Evolutionary conservation across 2,329 filamentous ascomycete genomes (phyloP).

Genomic region (Sclerotinia nivalis): DNA sequence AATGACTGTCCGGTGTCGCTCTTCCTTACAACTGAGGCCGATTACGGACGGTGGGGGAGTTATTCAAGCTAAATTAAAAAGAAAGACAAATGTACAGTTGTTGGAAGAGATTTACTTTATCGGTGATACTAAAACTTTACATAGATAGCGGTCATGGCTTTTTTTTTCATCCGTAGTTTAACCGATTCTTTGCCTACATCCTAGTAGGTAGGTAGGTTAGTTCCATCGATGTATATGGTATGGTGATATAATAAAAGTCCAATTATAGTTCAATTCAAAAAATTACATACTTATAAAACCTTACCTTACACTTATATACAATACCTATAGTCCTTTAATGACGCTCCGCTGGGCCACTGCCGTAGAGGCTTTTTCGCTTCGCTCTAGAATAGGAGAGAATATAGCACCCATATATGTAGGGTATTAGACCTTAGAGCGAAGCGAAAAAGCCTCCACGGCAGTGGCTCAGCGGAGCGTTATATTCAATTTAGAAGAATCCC

Average conservation of each 20-base stretch:
- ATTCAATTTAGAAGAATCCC: neutral
- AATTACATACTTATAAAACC: neutral
- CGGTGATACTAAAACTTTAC: neutral
- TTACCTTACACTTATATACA: neutral
- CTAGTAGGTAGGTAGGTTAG: too few relatives aligned
- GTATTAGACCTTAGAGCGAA: neutral
- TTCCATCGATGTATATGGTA: too few relatives aligned
- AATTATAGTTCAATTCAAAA: neutral
- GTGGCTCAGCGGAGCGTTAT: slow-evolving; percentile 1
- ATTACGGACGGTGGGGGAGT: slow-evolving; percentile 28
- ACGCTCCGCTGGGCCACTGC: neutral
- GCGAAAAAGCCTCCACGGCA: slow-evolving; percentile 1
- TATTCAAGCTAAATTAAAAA: slow-evolving; percentile 5
- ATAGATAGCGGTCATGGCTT: neutral
- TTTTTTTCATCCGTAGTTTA: neutral
- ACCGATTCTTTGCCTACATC: neutral
- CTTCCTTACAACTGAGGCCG: slow-evolving; percentile 28
- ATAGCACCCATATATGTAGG: neutral
- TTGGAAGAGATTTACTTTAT: slow-evolving; percentile 21
- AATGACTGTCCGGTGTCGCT: slow-evolving; percentile 36
- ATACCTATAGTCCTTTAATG: neutral
- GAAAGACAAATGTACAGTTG: slow-evolving; percentile 3
- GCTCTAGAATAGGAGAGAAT: neutral
- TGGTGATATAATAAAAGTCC: neutral
- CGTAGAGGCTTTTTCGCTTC: neutral